Percentiles rank a stretch among this genome's conserved stretches.
Conservation (phyloP, 768 basidiomycete genomes). For the Gymnopilus dilepis region DNA sequence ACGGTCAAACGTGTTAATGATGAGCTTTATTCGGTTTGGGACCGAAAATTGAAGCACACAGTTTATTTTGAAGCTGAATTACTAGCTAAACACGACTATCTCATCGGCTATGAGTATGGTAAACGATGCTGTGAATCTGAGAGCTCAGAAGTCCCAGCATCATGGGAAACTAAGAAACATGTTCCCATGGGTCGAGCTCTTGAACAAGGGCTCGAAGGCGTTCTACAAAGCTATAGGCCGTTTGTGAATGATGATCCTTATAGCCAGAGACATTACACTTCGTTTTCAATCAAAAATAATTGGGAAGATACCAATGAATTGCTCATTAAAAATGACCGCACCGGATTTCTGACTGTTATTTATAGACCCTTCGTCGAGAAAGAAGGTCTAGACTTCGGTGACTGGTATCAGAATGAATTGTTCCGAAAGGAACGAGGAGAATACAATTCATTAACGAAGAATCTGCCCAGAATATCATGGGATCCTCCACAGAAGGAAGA, state of each 20-base stretch:
- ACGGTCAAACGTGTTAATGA: background rate
- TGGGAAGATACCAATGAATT: background rate
- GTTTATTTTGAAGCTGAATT: background rate
- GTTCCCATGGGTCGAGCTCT: background rate
- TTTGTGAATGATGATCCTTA: slow-evolving; percentile 8
- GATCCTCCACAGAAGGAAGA: background rate
- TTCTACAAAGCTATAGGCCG: background rate
- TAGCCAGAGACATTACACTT: background rate
- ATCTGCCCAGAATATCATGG: background rate
- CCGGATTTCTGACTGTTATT: background rate
- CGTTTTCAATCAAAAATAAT: background rate
- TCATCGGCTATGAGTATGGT: background rate
- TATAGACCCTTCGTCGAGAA: slow-evolving; percentile 4
- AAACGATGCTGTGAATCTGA: background rate
- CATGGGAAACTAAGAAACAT: background rate
- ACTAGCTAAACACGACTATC: background rate
- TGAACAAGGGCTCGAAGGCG: background rate
- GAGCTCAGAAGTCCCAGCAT: background rate
- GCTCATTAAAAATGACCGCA: background rate
- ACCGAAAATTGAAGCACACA: background rate
- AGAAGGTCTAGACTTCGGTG: slow-evolving; percentile 4
- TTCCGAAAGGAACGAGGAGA: background rate
- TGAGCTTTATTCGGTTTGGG: background rate
- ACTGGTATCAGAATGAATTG: slow-evolving; percentile 15
- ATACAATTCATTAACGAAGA: background rate